Evolutionary conservation across 192 early-diverging fungal species (phyloP), one percentile per base, ranked within the genome.

Genomic region (Phlyctochytrium bullatum): DNA sequence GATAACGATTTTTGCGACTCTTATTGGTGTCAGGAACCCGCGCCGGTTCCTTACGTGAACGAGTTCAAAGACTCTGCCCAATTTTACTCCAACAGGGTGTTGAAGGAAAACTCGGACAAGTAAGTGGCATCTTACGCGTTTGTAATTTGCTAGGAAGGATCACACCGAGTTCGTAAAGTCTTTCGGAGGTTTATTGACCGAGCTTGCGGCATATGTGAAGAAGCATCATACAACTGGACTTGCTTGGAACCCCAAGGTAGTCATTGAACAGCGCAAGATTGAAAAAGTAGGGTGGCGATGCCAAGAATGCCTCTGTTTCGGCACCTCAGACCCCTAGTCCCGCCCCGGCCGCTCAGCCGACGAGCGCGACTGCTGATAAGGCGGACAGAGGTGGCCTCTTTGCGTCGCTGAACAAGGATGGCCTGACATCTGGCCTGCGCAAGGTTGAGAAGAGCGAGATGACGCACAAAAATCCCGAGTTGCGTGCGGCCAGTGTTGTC

Each of bases 381-480:
- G 64, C 75, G 2, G 53, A 68, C 17, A 76, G 35, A 36, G 81
- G 81, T 24, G 85, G 88, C 0, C 81, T 98, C 28, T 94, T 98
- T 82, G 88, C 90, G 34, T 87, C 90, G 52, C 76, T 98, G 69
- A 96, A 94, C 85, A 83, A 88, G 53, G 95, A 93, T 28, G 70
- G 73, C 52, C 67, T 72, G 32, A 79, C 73, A 14, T 77, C 78
- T 52, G 90, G 89, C n/a, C 78, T 99, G 70, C 88, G 91, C 57
- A 95, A 96, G 76, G 97, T 99, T 1, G 94, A 95, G 64, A 91
- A 89, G 76, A 86, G 83, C 65, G 89, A 98, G 76, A 98, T 97
- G 96, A 98, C 94, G 16, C 96, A 98, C 83, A 98, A 98, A 79
- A 98, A 98, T 86, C 96, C 96, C 0, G 81, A 83, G 17, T 75